Conservation (phyloP, 2,329 filamentous ascomycete species). For the Fusarium bulbicola region DNA sequence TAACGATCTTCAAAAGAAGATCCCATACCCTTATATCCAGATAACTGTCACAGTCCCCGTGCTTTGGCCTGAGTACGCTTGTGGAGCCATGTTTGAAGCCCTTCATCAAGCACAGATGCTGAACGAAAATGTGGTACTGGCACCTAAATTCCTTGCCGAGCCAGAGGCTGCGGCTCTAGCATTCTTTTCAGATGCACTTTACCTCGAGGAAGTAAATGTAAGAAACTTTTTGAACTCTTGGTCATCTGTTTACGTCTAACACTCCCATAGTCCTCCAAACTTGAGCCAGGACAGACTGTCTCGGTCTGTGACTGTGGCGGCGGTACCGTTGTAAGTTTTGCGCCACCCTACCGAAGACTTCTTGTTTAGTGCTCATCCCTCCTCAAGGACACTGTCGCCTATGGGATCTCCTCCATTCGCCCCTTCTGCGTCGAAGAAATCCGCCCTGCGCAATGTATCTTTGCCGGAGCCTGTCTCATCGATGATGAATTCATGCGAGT, state of each 20-base stretch:
- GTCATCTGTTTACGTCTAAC: not conserved
- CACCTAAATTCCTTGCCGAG: not conserved
- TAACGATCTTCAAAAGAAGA: rapidly evolving
- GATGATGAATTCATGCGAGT: not conserved
- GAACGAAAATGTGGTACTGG: not conserved
- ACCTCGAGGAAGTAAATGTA: not conserved
- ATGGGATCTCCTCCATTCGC: not conserved
- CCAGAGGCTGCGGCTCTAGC: not conserved
- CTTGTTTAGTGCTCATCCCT: not conserved
- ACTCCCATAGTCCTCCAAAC: not conserved
- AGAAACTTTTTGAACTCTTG: not conserved
- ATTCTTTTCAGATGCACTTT: not conserved
- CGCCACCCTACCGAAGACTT: not conserved
- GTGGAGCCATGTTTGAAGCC: not conserved
- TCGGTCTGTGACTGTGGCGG: not conserved
- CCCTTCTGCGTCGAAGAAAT: not conserved
- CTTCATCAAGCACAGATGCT: rapidly evolving
- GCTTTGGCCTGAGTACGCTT: not conserved
- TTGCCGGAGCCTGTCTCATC: rapidly evolving
- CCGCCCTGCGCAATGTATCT: not conserved
- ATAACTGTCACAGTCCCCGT: not conserved
- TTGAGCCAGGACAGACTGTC: not conserved
- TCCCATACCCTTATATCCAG: rapidly evolving
- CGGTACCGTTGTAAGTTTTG: not conserved
- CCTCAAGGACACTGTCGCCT: not conserved